Evolutionary conservation across 2,329 filamentous ascomycete genomes (phyloP), one percentile per base, ranked within the genome.

Genomic region (Catunica adiposa): DNA sequence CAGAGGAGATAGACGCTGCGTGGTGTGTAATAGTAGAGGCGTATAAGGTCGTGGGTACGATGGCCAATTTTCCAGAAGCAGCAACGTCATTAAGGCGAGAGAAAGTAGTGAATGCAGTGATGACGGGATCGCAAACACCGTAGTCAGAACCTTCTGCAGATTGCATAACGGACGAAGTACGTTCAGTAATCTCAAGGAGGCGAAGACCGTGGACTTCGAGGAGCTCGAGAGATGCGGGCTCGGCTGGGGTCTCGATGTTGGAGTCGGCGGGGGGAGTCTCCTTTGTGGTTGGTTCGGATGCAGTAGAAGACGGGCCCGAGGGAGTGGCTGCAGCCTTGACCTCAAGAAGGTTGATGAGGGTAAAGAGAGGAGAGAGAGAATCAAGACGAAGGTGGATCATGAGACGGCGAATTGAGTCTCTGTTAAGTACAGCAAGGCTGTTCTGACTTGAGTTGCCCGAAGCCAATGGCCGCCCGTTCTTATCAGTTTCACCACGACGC

Each of bases 131-230:
- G 7, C 31, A 56, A 51, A 56, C 51, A 63, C 97, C 90, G 59
- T 81, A 77, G 51, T 92, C 86, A 40, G 89, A 84, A 2, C 83
- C 75, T 64, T 94, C 88, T 0, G 88, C 83, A 9, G 94, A 87
- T 62, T 87, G 84, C 90, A 97, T 97, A 62, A 96, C 90, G 17
- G 89, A 89, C 0, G 90, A 96, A 44, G 87, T 85, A 75, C 90
- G 88, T 62, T 96, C 89, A 0, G 87, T 94, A 11, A 97, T 77
- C 64, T 94, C 86, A 51, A 94, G 70, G 15, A 97, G 76, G 14
- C 89, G 84, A n/a, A 95, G 70, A 31, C 89, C 90, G 62, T 94
- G 87, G 0, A 89, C 83, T 63, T 85, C 77, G 1, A 90, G 73
- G 1, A 79, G 76, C 7, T 72, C 64, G 54, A 63, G 61, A 37